Conservation (phyloP, 2,329 filamentous ascomycete genomes). For the Diaporthe sp. region DNA sequence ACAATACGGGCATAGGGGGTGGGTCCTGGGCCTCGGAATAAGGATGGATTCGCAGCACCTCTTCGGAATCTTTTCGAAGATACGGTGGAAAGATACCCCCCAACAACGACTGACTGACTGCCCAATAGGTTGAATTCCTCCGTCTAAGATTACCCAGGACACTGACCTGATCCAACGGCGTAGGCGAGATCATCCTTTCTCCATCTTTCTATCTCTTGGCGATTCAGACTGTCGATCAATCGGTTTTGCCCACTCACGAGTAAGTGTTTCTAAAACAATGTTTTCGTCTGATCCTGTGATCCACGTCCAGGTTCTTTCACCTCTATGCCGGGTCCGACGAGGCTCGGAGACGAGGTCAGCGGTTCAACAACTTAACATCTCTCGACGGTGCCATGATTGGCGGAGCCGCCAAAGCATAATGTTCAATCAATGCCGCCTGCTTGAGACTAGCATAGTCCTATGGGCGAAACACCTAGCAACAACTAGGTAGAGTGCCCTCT, state of each 20-base stretch:
- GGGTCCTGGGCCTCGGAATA: background rate
- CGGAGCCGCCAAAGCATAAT: background rate
- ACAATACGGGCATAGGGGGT: background rate
- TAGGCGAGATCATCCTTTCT: conserved; percentile 22
- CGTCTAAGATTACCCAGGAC: conserved; percentile 24
- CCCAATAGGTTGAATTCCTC: background rate
- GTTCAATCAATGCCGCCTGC: background rate
- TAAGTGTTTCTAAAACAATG: conserved; percentile 22
- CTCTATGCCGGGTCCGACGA: background rate
- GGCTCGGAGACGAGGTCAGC: background rate
- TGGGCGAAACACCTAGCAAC: too few relatives aligned
- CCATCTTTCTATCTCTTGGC: conserved; percentile 21
- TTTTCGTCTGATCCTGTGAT: conserved; percentile 27
- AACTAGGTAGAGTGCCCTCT: too few relatives aligned
- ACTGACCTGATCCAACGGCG: conserved; percentile 24
- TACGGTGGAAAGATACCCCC: background rate
- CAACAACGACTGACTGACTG: background rate
- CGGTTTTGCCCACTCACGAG: background rate
- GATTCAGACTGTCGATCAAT: conserved; percentile 21
- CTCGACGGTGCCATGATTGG: background rate
- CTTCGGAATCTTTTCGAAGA: background rate
- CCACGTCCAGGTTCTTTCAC: conserved; percentile 2
- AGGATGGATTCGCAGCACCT: background rate
- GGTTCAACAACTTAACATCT: background rate
- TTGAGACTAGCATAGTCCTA: background rate